phyloP scores from a whole-genome alignment of 2,329 filamentous ascomycete genomes.

The Calonectria hawksworthii region DNA sequence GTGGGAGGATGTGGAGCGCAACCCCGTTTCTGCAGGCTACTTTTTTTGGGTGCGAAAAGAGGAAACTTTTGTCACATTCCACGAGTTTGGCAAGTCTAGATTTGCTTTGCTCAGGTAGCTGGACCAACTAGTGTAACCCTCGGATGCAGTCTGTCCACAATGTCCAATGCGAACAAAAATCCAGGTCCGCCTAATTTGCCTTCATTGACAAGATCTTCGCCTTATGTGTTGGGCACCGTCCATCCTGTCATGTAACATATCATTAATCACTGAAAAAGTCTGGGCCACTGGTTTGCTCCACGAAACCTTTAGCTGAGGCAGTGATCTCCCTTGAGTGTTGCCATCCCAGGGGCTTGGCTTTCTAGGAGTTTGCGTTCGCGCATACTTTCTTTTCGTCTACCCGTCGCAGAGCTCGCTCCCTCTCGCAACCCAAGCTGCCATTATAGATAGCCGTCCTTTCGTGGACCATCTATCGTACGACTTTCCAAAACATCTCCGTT shows the following conservation, averaged over 20 bases:
- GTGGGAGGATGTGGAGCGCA: constrained; percentile 1
- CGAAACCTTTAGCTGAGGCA: neutral
- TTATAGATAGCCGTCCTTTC: neutral
- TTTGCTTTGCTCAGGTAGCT: constrained; percentile 6
- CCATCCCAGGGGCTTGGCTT: neutral
- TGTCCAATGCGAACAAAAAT: neutral
- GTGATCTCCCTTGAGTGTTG: neutral
- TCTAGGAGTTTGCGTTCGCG: neutral
- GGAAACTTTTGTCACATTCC: neutral
- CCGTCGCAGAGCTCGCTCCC: neutral
- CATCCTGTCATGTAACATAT: neutral
- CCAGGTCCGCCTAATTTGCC: neutral
- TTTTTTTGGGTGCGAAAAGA: constrained; percentile 6
- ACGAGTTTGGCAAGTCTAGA: neutral
- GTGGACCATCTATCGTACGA: neutral
- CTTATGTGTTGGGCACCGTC: neutral
- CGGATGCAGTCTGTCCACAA: neutral
- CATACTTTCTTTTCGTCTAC: neutral
- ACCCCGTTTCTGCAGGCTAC: neutral
- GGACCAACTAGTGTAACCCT: neutral
- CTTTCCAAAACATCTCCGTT: neutral
- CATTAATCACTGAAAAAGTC: neutral
- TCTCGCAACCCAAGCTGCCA: neutral
- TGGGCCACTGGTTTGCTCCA: neutral
- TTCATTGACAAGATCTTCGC: neutral